These are phyloP conservation scores for Colletotrichum sp. DNA, from an alignment of 2,329 filamentous ascomycete species.

Conservation along the genomic window DNA sequence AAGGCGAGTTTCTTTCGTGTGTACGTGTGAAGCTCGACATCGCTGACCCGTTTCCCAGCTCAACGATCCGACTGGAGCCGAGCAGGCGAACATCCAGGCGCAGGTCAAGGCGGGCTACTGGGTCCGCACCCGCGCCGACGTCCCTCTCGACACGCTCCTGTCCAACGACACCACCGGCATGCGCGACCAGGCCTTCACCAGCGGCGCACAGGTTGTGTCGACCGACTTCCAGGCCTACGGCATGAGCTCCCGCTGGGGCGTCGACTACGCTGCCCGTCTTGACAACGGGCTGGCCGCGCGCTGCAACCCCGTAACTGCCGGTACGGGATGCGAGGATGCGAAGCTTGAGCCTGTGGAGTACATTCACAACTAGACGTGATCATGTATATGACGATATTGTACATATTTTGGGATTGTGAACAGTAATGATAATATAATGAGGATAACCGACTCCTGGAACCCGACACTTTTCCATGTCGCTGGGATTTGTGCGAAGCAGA, in stretches of 20 bases:
- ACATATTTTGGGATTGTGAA: neutral
- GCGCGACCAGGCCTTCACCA: constrained; percentile 46
- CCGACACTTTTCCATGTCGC: neutral
- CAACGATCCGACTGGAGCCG: constrained; percentile 44
- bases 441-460: neutral
- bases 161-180: constrained; percentile 41
- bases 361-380: constrained; percentile 12
- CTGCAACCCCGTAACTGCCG: constrained; percentile 35
- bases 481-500: neutral
- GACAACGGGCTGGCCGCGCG: constrained; percentile 26
- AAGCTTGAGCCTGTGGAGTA: constrained; percentile 26
- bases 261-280: constrained; percentile 46
- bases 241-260: constrained; percentile 49
- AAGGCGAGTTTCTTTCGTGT: constrained; percentile 28
- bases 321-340: constrained; percentile 22
- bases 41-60: constrained; percentile 31
- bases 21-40: neutral
- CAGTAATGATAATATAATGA: constrained; percentile 4
- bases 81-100: constrained; percentile 44
- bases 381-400: neutral
- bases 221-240: constrained; percentile 54
- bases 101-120: constrained; percentile 52
- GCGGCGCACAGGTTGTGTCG: constrained; percentile 54
- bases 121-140: constrained; percentile 53
- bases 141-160: constrained; percentile 48